A percentile compares a stretch with the other conserved stretches of the same genome.
These are phyloP conservation scores for Blastobotrys persicus DNA, from an alignment of 1,139 yeast genomes.

Conservation along the genomic window DNA sequence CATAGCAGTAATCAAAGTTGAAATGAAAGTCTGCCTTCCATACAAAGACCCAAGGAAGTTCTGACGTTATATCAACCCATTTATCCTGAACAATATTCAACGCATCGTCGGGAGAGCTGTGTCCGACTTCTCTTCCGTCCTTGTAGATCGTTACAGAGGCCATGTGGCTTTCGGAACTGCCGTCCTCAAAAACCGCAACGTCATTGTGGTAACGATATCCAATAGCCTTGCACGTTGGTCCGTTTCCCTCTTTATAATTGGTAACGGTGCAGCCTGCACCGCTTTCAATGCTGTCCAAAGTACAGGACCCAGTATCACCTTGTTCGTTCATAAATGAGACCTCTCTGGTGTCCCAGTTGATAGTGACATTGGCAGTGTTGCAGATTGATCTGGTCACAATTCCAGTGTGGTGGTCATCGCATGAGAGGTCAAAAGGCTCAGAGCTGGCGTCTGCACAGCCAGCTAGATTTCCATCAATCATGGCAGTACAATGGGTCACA, in stretches of 20 bases:
- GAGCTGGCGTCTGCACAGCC: conserved; percentile 7
- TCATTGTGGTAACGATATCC: neutral
- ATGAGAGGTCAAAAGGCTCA: conserved; percentile 2
- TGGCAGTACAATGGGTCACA: conserved; percentile 7
- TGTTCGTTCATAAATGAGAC: neutral
- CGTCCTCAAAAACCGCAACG: neutral
- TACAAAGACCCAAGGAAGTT: conserved; percentile 4
- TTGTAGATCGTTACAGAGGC: neutral
- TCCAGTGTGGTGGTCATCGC: conserved; percentile 1
- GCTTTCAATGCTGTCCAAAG: neutral
- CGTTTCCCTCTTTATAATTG: neutral
- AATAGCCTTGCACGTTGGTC: conserved; percentile 5
- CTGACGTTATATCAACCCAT: conserved; percentile 4
- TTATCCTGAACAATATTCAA: neutral
- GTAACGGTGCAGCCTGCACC: neutral
- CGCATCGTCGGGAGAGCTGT: neutral
- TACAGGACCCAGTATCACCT: neutral
- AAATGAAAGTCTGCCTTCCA: conserved; percentile 1
- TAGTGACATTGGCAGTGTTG: neutral
- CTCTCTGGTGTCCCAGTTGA: conserved; percentile 3
- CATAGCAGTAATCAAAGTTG: conserved; percentile 5
- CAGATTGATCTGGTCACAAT: conserved; percentile 1
- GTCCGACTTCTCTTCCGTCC: conserved; percentile 1
- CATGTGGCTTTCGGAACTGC: neutral
- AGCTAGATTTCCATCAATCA: conserved; percentile 4